Evolutionary conservation across 1,284 basidiomycete species (phyloP).

Genomic region (Microbotryum intermedium): DNA sequence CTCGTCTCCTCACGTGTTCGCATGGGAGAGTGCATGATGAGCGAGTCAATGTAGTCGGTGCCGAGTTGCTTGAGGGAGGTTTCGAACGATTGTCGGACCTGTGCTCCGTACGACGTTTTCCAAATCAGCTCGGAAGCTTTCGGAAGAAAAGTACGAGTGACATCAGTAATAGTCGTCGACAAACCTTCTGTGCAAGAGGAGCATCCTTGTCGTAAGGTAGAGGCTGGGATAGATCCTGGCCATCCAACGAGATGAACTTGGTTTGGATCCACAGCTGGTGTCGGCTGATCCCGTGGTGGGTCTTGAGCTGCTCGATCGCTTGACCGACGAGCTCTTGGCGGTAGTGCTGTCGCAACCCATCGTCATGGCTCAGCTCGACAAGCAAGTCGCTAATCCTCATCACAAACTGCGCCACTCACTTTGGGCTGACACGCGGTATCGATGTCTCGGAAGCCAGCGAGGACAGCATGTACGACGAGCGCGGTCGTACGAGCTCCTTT

Average conservation of each 20-base stretch:
- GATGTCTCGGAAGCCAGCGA: conserved; percentile 61
- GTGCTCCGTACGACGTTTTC: neutral
- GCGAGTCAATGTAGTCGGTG: conserved; percentile 61
- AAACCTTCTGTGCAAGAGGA: conserved; percentile 49
- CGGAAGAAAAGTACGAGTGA: neutral
- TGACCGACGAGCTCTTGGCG: conserved; percentile 67
- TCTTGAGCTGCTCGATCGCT: conserved; percentile 51
- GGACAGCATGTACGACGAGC: conserved; percentile 60
- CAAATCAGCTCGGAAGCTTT: no score
- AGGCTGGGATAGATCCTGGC: conserved; percentile 59
- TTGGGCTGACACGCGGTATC: conserved; percentile 68
- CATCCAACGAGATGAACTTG: conserved; percentile 64
- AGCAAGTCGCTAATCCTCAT: no score
- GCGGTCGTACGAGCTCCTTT: conserved; percentile 49
- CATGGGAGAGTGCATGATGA: conserved; percentile 67
- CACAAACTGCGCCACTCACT: conserved; percentile 47
- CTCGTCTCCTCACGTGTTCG: conserved; percentile 52
- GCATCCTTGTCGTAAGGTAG: conserved; percentile 59
- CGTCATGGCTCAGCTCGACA: neutral
- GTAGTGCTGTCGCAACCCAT: neutral
- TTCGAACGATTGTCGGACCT: conserved; percentile 53
- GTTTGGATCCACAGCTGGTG: conserved; percentile 63
- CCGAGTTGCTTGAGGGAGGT: conserved; percentile 58
- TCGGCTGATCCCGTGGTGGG: conserved; percentile 51
- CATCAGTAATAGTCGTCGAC: neutral